Evolutionary conservation across 2,329 filamentous ascomycete species (phyloP).

Genomic region (Dothistroma septosporum): DNA sequence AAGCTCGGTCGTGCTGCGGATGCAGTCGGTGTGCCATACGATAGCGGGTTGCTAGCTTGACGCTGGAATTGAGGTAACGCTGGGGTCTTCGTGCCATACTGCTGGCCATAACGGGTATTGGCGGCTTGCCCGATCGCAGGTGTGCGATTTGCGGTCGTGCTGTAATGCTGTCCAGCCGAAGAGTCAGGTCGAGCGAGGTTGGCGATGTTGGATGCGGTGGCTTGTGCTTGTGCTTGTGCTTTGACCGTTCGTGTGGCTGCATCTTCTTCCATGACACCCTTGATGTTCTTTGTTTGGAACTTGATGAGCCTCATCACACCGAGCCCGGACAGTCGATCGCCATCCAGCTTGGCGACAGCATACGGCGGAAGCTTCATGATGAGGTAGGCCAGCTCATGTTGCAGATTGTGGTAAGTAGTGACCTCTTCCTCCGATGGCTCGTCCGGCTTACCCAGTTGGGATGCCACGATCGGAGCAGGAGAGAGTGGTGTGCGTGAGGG

Average conservation of each 20-base stretch:
- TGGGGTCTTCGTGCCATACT: constrained; percentile 26
- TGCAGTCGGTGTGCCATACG: constrained; percentile 28
- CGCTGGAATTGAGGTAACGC: constrained; percentile 27
- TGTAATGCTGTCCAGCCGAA: constrained; percentile 33
- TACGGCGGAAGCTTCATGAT: constrained; percentile 75
- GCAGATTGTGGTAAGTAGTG: constrained; percentile 66
- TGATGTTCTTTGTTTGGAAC: constrained; percentile 67
- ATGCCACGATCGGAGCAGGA: constrained; percentile 61
- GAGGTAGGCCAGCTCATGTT: constrained; percentile 68
- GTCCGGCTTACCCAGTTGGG: constrained; percentile 54
- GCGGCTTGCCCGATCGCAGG: constrained; percentile 35
- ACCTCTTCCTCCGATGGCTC: constrained; percentile 60
- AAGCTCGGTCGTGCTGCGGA: constrained; percentile 21
- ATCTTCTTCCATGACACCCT: constrained; percentile 80
- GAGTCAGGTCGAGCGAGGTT: constrained; percentile 30
- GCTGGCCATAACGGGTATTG: constrained; percentile 34
- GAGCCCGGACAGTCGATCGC: constrained; percentile 77
- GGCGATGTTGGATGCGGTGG: constrained; percentile 31
- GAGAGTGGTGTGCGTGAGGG: constrained; percentile 39
- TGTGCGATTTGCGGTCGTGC: constrained; percentile 31
- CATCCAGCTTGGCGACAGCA: constrained; percentile 79
- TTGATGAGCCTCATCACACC: constrained; percentile 76
- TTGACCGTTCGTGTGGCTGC: constrained; percentile 50
- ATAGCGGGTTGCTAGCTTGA: constrained; percentile 25
- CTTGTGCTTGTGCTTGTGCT: constrained; percentile 33